Evolutionary conservation across 2,329 filamentous ascomycete genomes (phyloP), one percentile per base, ranked within the genome.

Genomic region (Fusarium sp.): DNA sequence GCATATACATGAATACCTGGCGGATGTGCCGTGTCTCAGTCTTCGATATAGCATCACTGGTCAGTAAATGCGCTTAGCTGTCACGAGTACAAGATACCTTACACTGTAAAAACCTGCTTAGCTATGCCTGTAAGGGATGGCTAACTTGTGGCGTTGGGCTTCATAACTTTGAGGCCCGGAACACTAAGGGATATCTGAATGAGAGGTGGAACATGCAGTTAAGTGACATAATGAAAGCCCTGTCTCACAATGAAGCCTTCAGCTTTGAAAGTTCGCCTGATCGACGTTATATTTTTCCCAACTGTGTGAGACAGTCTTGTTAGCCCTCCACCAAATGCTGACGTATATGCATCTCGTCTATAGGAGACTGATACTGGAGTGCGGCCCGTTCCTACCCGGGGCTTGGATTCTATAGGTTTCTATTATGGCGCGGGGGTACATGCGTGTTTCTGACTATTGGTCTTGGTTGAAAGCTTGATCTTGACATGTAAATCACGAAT

Each of bases 11-110:
- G 15, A n/a, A 22, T 17, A 7, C 8, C 9, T 10, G 2, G 5
- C 26, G 24, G 22, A 30, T 54, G 18, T 42, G 34, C 48, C 20
- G 34, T 66, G 45, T 67, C 52, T 60, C 45, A 26, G 24, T 36
- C 24, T 15, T 12, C 5, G 2, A 28, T 9, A 14, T 20, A 28
- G 12, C 24, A 38, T 52, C 8, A 3, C 17, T 4, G 14, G 17
- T 6, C 36, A 30, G 6, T 6, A 26, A 12, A 54, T 2, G 2
- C 1, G 18, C 8, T 38, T 9, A 22, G 2, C 2, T 34, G 39
- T 4, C 3, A 5, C 34, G 4, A 7, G 18, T 9, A 8, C 17
- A 6, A 10, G n/a, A 34, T 10, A 57, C 13, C 5, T 2, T 47
- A 11, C 5, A 5, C 12, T 28, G 18, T 5, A 55, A 0, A 11